Percentiles rank a stretch among this genome's conserved stretches.
Conservation (phyloP, 2,329 filamentous ascomycete genomes). For the Trichophyton benhamiae region DNA sequence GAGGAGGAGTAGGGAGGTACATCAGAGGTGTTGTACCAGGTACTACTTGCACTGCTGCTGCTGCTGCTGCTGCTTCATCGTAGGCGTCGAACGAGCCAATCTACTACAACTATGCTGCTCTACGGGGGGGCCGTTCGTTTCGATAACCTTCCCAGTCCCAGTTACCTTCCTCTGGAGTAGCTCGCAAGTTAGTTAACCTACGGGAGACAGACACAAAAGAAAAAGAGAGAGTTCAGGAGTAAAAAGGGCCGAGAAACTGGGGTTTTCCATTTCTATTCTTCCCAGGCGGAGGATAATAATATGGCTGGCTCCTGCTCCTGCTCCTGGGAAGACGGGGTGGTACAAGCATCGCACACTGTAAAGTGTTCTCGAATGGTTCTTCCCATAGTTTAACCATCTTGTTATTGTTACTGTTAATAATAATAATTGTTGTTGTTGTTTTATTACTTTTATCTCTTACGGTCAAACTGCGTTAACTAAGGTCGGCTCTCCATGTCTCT, state of each 20-base stretch:
- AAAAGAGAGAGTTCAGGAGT: background rate
- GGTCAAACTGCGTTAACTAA: no score
- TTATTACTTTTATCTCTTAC: no score
- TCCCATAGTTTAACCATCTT: background rate
- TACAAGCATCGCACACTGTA: background rate
- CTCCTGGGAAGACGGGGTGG: background rate
- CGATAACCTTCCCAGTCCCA: background rate
- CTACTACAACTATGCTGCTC: background rate
- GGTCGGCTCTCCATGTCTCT: background rate
- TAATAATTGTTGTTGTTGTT: no score
- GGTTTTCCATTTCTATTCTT: no score
- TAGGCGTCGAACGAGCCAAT: no score
- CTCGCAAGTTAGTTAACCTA: no score
- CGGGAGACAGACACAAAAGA: background rate
- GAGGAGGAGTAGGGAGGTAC: slow-evolving; percentile 10
- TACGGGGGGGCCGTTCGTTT: background rate
- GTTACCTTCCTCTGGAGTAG: no score
- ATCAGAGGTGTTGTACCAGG: background rate
- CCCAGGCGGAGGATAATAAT: background rate
- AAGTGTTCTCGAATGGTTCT: slow-evolving; percentile 2
- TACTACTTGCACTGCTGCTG: background rate
- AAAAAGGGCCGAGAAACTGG: background rate
- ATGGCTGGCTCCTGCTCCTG: no score
- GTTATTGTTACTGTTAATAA: no score
- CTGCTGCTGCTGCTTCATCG: no score